phyloP scores from a whole-genome alignment of 1,139 yeast species.

The Debaryomyces robertsiae region DNA sequence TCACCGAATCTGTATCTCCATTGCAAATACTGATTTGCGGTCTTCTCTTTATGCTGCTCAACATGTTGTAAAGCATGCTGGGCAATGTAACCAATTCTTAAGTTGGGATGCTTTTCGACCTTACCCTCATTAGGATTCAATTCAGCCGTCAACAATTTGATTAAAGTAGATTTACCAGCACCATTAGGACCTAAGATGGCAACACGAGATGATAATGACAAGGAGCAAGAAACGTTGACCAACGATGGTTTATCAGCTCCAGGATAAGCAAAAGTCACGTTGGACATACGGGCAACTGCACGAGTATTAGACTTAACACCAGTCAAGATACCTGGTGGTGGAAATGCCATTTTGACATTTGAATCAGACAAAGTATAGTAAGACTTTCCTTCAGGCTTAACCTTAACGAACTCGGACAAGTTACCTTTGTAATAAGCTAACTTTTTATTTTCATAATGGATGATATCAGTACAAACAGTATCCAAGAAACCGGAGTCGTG shows the following conservation, averaged over 20 bases:
- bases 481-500: constrained; percentile 98
- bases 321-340: constrained; percentile 94
- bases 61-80: constrained; percentile 98
- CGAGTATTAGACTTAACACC: constrained; percentile 96
- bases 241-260: constrained; percentile 87
- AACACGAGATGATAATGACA: constrained; percentile 90
- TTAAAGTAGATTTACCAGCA: constrained; percentile 97
- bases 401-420: constrained; percentile 86
- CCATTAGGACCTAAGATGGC: constrained; percentile 98
- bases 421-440: constrained; percentile 96
- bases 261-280: constrained; percentile 88
- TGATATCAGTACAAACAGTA: constrained; percentile 93
- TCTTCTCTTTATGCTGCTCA: constrained; percentile 94
- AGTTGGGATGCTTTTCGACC: constrained; percentile 96
- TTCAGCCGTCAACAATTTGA: constrained; percentile 91
- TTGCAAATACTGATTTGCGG: constrained; percentile 95
- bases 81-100: constrained; percentile 97
- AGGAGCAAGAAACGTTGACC: constrained; percentile 76
- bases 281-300: constrained; percentile 87
- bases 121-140: constrained; percentile 81
- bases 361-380: constrained; percentile 95
- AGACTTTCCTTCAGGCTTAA: constrained; percentile 94
- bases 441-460: constrained; percentile 94
- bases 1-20: constrained; percentile 99
- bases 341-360: constrained; percentile 95